Evolutionary conservation across 306 rosid genomes (phyloP).

Genomic region (Pterocarpus santalinus): DNA sequence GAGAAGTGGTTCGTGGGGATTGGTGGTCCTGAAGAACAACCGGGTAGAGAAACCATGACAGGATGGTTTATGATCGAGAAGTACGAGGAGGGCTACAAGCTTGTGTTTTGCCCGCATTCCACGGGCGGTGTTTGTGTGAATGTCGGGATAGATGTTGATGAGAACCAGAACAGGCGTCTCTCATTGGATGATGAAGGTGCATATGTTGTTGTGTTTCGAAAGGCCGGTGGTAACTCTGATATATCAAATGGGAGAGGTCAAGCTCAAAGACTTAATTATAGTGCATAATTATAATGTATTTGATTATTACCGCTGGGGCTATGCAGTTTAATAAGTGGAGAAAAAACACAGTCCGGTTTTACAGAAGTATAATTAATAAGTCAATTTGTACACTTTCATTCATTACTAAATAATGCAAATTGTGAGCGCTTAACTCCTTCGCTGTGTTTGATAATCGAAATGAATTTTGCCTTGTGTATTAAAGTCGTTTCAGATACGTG

Average conservation of each 20-base stretch:
- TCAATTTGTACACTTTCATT: neutral
- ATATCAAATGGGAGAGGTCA: no score
- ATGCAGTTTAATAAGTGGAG: neutral
- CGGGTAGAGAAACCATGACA: neutral
- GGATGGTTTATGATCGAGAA: neutral
- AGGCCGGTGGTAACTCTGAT: neutral
- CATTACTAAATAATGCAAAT: neutral
- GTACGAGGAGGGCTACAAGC: neutral
- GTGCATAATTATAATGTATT: no score
- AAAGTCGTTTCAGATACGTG: no score
- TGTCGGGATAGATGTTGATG: neutral
- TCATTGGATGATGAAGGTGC: neutral
- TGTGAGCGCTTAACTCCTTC: neutral
- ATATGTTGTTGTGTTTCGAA: neutral
- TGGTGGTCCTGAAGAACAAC: neutral
- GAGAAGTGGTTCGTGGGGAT: neutral
- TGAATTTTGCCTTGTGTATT: no score
- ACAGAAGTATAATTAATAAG: no score
- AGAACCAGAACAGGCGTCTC: neutral
- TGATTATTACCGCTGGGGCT: neutral
- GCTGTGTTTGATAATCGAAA: no score
- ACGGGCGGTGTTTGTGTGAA: neutral
- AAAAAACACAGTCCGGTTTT: no score
- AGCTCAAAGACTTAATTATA: no score
- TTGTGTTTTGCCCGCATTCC: neutral